These are phyloP conservation scores for Colletotrichum higginsianum DNA, from an alignment of 2,329 filamentous ascomycete genomes.

Conservation along the genomic window DNA sequence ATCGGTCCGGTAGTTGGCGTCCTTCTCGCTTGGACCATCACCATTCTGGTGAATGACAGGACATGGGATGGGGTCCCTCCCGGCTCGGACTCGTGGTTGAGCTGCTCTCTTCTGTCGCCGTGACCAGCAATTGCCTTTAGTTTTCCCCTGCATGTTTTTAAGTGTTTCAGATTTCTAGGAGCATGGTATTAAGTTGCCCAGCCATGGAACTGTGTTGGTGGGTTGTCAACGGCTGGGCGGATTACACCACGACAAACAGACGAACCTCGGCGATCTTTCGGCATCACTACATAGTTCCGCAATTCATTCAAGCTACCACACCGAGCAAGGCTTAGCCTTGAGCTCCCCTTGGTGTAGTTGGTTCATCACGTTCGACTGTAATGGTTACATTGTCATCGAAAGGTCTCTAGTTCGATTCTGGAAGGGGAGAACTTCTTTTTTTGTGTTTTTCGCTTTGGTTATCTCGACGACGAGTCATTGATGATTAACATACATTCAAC, in stretches of 20 bases:
- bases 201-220: background rate
- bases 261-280: background rate
- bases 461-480: background rate
- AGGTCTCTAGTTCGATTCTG: constrained; percentile 39
- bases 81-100: background rate
- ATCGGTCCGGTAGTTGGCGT: constrained; percentile 16
- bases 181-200: too few relatives aligned
- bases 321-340: constrained; percentile 30
- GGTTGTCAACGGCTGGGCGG: background rate
- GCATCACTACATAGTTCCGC: background rate
- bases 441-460: too few relatives aligned
- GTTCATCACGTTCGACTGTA: constrained; percentile 43
- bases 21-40: background rate
- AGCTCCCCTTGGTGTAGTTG: constrained; percentile 41
- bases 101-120: too few relatives aligned
- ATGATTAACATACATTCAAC: too few relatives aligned
- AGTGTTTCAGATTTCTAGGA: background rate
- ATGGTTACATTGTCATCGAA: constrained; percentile 38
- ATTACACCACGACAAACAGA: background rate
- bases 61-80: background rate
- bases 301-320: background rate
- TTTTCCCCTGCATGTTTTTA: background rate
- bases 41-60: background rate
- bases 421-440: constrained; percentile 20
- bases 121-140: too few relatives aligned